These are phyloP conservation scores for Corymbia citriodora DNA, from an alignment of 441 rosid genomes.

Conservation along the genomic window DNA sequence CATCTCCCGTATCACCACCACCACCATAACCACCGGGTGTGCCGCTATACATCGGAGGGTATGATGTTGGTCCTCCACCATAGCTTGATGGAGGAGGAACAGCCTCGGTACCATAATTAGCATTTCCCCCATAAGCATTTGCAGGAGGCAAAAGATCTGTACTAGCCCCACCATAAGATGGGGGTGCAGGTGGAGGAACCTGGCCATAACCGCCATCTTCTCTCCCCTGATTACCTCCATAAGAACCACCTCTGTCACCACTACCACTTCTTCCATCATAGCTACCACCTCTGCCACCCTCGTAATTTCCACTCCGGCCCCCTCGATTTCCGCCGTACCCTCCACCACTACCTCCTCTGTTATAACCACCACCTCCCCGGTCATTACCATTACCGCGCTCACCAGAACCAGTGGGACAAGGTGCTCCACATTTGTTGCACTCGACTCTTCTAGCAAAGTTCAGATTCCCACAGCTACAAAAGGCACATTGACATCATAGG, in stretches of 20 bases:
- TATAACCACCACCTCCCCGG: slow-evolving; percentile 37
- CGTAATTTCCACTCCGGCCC: slow-evolving; percentile 26
- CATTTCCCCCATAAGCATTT: slow-evolving; percentile 35
- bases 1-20: slow-evolving; percentile 43
- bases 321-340: slow-evolving; percentile 45
- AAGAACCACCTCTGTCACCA: slow-evolving; percentile 40
- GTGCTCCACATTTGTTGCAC: slow-evolving; percentile 95
- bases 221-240: slow-evolving; percentile 58
- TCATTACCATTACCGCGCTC: slow-evolving; percentile 39
- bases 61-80: slow-evolving; percentile 66
- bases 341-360: slow-evolving; percentile 45
- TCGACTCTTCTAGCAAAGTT: slow-evolving; percentile 92
- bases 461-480: slow-evolving; percentile 87
- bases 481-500: slow-evolving; percentile 11
- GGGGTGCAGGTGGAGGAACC: slow-evolving; percentile 54
- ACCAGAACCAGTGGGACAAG: slow-evolving; percentile 59
- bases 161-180: slow-evolving; percentile 57
- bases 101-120: slow-evolving; percentile 63
- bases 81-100: slow-evolving; percentile 86
- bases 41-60: slow-evolving; percentile 72
- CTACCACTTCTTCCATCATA: slow-evolving; percentile 45
- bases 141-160: slow-evolving; percentile 56
- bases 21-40: slow-evolving; percentile 52
- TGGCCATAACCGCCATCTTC: slow-evolving; percentile 65
- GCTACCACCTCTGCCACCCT: slow-evolving; percentile 30